phyloP scores from a whole-genome alignment of 108 stramenopile genomes.

The Skeletonema potamos region DNA sequence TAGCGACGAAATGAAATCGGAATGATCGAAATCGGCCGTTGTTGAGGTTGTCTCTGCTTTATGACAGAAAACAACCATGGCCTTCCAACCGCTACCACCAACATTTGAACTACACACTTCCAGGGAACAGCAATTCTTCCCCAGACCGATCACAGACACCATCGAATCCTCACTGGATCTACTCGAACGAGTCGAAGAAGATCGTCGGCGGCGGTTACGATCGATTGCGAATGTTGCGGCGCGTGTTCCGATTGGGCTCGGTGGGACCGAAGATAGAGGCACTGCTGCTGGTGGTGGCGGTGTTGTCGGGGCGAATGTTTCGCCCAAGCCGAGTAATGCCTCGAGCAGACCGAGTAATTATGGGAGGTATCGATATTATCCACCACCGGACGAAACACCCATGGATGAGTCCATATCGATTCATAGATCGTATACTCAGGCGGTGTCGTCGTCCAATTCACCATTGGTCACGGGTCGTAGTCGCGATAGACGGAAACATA shows the following conservation, averaged over 20 bases:
- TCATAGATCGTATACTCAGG: neutral
- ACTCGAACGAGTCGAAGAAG: conserved; percentile 34
- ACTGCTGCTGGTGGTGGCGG: neutral
- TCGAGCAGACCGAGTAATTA: neutral
- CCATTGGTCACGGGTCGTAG: neutral
- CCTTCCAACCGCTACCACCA: neutral
- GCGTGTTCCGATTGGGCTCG: conserved; percentile 19
- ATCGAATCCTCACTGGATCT: conserved; percentile 31
- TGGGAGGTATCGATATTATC: conserved; percentile 31
- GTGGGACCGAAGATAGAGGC: conserved; percentile 1
- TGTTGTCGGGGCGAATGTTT: neutral
- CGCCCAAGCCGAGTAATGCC: neutral
- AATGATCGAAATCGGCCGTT: too few species aligned
- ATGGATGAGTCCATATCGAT: neutral
- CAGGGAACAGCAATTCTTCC: conserved; percentile 32
- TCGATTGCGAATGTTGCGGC: conserved; percentile 29
- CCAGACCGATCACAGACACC: conserved; percentile 30
- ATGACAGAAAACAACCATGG: too few species aligned
- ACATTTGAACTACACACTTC: conserved; percentile 24
- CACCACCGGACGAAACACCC: conserved; percentile 3
- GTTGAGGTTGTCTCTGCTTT: too few species aligned
- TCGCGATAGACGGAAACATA: neutral
- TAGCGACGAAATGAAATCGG: too few species aligned
- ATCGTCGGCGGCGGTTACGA: conserved; percentile 14
- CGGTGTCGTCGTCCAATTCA: neutral